Evolutionary conservation across 176 grass and related monocot genomes (phyloP).

Genomic region (Puya raimondii): DNA sequence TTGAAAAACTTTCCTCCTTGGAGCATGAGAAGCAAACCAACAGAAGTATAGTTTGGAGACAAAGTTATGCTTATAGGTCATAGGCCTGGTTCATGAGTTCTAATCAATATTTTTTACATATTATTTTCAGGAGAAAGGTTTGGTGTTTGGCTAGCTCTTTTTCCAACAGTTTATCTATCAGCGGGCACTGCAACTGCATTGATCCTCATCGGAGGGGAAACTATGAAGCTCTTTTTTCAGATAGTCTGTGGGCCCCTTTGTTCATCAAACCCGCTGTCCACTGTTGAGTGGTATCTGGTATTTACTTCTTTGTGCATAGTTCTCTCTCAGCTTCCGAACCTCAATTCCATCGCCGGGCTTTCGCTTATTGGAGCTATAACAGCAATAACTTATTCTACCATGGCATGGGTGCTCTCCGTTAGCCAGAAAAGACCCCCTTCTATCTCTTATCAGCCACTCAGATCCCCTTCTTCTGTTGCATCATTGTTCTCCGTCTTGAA

Average conservation of each 20-base stretch:
- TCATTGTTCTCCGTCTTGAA: slow-evolving; percentile 55
- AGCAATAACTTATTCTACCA: slow-evolving; percentile 79
- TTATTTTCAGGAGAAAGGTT: slow-evolving; percentile 68
- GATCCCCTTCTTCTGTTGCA: slow-evolving; percentile 38
- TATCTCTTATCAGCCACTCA: slow-evolving; percentile 57
- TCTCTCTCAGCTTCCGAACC: slow-evolving; percentile 96
- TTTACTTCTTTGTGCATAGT: slow-evolving; percentile 79
- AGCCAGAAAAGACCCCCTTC: slow-evolving; percentile 44
- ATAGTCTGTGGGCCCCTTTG: slow-evolving; percentile 75
- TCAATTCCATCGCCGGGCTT: slow-evolving; percentile 92
- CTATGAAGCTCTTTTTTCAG: slow-evolving; percentile 96
- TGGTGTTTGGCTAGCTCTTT: slow-evolving; percentile 77
- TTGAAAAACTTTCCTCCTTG: neutral
- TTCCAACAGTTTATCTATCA: slow-evolving; percentile 93
- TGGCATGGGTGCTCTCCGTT: slow-evolving; percentile 87
- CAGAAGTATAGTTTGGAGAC: neutral
- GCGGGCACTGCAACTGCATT: slow-evolving; percentile 88
- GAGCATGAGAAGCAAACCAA: neutral
- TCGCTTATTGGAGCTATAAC: slow-evolving; percentile 82
- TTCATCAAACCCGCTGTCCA: slow-evolving; percentile 65
- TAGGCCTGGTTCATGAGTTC: neutral
- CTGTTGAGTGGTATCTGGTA: slow-evolving; percentile 93
- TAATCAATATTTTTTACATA: slow-evolving; percentile 3
- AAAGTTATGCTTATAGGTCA: neutral
- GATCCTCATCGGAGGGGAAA: slow-evolving; percentile 85